Conservation (phyloP, 2,329 filamentous ascomycete species). For the Aureobasidium melanogenum region DNA sequence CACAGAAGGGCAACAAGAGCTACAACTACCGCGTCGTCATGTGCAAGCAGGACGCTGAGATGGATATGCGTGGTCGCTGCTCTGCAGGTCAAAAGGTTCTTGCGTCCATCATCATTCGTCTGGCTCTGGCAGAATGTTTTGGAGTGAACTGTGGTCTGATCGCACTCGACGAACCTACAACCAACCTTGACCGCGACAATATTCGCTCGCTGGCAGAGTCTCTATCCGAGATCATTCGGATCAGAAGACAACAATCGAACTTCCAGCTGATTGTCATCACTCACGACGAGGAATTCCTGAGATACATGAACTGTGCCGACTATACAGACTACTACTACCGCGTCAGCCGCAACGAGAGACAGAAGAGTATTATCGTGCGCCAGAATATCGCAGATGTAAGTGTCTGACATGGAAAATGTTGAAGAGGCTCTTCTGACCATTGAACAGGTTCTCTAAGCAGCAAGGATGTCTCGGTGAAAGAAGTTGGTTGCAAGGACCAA, state of each 20-base stretch:
- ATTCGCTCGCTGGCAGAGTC: constrained; percentile 81
- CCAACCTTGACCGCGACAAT: constrained; percentile 91
- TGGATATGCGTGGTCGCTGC: constrained; percentile 99
- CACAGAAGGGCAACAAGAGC: constrained; percentile 60
- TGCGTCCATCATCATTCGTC: constrained; percentile 91
- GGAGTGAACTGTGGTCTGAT: constrained; percentile 93
- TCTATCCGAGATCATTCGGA: constrained; percentile 77
- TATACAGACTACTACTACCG: constrained; percentile 90
- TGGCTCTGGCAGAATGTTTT: constrained; percentile 93
- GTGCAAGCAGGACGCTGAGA: constrained; percentile 93
- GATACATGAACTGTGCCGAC: constrained; percentile 87
- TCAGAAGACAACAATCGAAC: constrained; percentile 76
- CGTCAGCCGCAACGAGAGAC: constrained; percentile 70
- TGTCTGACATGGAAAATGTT: not conserved
- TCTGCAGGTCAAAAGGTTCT: constrained; percentile 95
- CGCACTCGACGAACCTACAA: constrained; percentile 93
- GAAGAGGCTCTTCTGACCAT: not conserved
- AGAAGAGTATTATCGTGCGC: constrained; percentile 79
- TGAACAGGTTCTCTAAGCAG: not conserved
- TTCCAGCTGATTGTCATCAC: constrained; percentile 99
- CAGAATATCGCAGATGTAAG: constrained; percentile 35
- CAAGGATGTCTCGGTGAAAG: not conserved
- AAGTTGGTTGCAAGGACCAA: not conserved
- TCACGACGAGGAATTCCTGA: constrained; percentile 92
- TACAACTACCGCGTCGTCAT: constrained; percentile 98